Evolutionary conservation across 2,329 filamentous ascomycete species (phyloP).

Genomic region (Trichophyton verrucosum): DNA sequence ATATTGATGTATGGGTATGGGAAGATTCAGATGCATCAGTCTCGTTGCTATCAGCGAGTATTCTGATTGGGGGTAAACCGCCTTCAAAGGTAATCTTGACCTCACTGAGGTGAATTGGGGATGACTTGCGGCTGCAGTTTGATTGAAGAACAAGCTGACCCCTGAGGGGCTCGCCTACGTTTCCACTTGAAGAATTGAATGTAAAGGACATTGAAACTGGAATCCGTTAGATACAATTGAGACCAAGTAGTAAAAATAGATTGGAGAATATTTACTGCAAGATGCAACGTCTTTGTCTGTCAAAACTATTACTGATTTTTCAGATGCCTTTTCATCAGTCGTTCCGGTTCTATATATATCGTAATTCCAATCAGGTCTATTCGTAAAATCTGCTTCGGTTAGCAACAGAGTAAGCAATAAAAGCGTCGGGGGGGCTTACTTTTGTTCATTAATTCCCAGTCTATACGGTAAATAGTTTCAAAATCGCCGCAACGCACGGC

Average conservation of each 20-base stretch:
- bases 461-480: conserved; percentile 39
- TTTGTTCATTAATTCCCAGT: conserved; percentile 44
- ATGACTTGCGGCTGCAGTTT: conserved; percentile 33
- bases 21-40: conserved; percentile 14
- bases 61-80: conserved; percentile 31
- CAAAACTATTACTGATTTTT: conserved; percentile 37
- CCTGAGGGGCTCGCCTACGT: conserved; percentile 47
- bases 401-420: not conserved
- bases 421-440: conserved; percentile 17
- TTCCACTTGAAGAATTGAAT: conserved; percentile 43
- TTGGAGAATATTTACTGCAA: conserved; percentile 26
- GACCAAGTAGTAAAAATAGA: not conserved
- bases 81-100: conserved; percentile 44
- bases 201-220: conserved; percentile 40
- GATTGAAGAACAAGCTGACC: conserved; percentile 45
- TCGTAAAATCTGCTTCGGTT: conserved; percentile 24
- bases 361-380: conserved; percentile 28
- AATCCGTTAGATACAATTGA: not conserved
- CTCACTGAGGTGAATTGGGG: conserved; percentile 37
- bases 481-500: conserved; percentile 35
- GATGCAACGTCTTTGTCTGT: conserved; percentile 38
- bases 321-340: conserved; percentile 25
- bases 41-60: conserved; percentile 25
- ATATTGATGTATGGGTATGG: conserved; percentile 20
- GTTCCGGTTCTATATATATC: conserved; percentile 38